These are phyloP conservation scores for Metrosideros polymorpha DNA, from an alignment of 441 rosid genomes.

Conservation along the genomic window DNA sequence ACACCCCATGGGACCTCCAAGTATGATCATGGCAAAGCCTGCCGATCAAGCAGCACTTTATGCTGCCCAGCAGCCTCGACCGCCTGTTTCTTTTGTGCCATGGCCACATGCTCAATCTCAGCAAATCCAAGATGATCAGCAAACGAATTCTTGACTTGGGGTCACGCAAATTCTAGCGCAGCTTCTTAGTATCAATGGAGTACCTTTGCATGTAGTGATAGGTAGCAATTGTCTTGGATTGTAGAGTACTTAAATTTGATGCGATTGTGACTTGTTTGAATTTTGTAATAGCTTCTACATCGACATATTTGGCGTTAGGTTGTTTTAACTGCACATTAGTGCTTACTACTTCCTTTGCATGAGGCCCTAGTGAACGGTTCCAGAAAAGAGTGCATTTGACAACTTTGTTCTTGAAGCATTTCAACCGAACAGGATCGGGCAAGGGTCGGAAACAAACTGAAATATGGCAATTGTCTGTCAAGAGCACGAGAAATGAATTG, in stretches of 20 bases:
- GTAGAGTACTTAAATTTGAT: not conserved
- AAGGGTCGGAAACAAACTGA: not conserved
- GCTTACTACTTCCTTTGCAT: not conserved
- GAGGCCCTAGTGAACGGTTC: not conserved
- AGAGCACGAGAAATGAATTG: not conserved
- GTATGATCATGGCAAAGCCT: slow-evolving; percentile 62
- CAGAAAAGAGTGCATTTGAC: not conserved
- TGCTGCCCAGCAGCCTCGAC: slow-evolving; percentile 41
- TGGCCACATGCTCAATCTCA: slow-evolving; percentile 51
- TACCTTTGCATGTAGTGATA: not conserved
- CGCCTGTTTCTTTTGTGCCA: slow-evolving; percentile 38
- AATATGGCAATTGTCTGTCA: not conserved
- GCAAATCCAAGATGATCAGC: slow-evolving; percentile 19
- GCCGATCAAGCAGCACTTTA: slow-evolving; percentile 42
- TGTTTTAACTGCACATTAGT: not conserved
- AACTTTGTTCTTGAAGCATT: not conserved
- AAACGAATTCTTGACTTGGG: slow-evolving; percentile 18
- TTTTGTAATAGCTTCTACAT: not conserved
- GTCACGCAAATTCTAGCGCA: not conserved
- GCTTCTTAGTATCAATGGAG: not conserved
- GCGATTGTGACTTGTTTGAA: not conserved
- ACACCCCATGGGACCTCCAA: slow-evolving; percentile 41
- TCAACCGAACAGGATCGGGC: not conserved
- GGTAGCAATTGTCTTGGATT: not conserved
- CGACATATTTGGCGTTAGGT: not conserved